These are phyloP conservation scores for Phialemoniopsis sp. DNA, from an alignment of 2,329 filamentous ascomycete genomes.

Conservation along the genomic window DNA sequence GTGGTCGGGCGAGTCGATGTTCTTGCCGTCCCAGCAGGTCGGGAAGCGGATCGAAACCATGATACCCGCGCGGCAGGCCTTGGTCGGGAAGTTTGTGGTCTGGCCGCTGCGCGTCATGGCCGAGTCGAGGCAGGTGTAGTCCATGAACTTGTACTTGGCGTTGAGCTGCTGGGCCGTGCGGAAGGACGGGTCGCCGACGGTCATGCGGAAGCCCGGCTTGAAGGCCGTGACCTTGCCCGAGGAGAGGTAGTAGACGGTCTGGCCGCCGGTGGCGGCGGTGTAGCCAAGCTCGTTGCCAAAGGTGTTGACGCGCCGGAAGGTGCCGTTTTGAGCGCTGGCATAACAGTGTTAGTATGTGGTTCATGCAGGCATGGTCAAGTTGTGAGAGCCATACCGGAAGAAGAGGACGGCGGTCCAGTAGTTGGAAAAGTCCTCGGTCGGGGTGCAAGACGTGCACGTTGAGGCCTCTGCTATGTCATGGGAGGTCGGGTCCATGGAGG, in stretches of 20 bases:
- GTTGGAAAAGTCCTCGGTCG: slow-evolving; percentile 25
- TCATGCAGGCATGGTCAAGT: no score
- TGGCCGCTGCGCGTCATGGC: slow-evolving; percentile 27
- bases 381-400: slow-evolving; percentile 7
- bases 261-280: slow-evolving; percentile 19
- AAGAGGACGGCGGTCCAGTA: slow-evolving; percentile 18
- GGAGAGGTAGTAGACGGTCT: slow-evolving; percentile 28
- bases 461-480: slow-evolving; percentile 16
- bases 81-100: slow-evolving; percentile 29
- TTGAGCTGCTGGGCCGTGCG: slow-evolving; percentile 23
- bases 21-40: slow-evolving; percentile 47
- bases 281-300: slow-evolving; percentile 21
- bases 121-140: slow-evolving; percentile 35
- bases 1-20: slow-evolving; percentile 26
- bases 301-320: slow-evolving; percentile 13
- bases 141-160: slow-evolving; percentile 31
- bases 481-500: slow-evolving; percentile 23
- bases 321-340: slow-evolving; percentile 11
- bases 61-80: slow-evolving; percentile 22
- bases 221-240: slow-evolving; percentile 32
- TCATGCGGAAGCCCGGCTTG: slow-evolving; percentile 38
- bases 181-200: slow-evolving; percentile 30
- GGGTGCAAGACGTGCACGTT: slow-evolving; percentile 21
- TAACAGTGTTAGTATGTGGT: background rate
- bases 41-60: slow-evolving; percentile 39